phyloP scores from a whole-genome alignment of 352 stramenopile species.

The Paralagenidium karlingii region DNA sequence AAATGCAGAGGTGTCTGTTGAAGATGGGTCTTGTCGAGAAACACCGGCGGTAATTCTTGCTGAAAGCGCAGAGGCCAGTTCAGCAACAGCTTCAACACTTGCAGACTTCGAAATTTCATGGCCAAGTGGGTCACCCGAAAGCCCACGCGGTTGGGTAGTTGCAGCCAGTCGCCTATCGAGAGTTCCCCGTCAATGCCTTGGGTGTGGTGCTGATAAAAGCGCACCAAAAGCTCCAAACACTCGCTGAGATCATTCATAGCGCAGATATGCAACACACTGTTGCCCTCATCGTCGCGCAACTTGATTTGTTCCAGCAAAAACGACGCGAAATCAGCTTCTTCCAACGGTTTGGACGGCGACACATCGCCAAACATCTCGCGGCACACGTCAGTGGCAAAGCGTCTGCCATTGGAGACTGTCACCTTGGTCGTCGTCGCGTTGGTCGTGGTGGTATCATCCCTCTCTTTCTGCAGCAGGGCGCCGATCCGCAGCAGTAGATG shows the following conservation, averaged over 20 bases:
- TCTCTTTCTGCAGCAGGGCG: constrained; percentile 12
- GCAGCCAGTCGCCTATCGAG: background rate
- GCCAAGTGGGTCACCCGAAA: constrained; percentile 32
- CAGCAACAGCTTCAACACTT: constrained; percentile 9
- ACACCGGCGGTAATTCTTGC: constrained; percentile 5
- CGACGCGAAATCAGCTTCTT: no score
- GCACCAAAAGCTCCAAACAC: constrained; percentile 24
- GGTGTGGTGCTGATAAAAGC: constrained; percentile 28
- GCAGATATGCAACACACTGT: constrained; percentile 68
- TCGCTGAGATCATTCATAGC: constrained; percentile 40
- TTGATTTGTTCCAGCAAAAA: constrained; percentile 38
- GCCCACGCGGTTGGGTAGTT: constrained; percentile 4
- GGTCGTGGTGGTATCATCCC: background rate
- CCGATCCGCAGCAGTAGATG: constrained; percentile 56
- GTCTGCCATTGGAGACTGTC: no score
- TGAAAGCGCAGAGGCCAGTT: constrained; percentile 62
- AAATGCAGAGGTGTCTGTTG: constrained; percentile 56
- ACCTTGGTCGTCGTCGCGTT: no score
- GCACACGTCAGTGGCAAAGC: constrained; percentile 26
- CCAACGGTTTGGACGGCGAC: constrained; percentile 9
- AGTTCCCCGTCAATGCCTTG: constrained; percentile 1
- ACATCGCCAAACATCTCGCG: constrained; percentile 16
- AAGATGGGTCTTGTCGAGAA: constrained; percentile 27
- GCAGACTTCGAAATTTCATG: constrained; percentile 26
- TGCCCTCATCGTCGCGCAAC: constrained; percentile 56